phyloP scores from a whole-genome alignment of 192 early-diverging fungal species.

The Linnemannia exigua region DNA sequence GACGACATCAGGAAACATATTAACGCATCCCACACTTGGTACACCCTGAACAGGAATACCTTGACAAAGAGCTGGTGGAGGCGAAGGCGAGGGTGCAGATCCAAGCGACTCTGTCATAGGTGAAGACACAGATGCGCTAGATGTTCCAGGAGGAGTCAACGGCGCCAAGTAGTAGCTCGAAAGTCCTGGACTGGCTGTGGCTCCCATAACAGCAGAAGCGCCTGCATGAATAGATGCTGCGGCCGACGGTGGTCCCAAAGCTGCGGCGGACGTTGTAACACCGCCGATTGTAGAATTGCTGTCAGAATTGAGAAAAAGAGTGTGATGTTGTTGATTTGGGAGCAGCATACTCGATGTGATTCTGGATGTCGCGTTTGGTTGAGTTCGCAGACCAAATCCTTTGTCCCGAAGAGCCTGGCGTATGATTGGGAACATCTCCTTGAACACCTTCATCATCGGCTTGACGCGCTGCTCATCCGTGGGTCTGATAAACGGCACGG shows the following conservation, averaged over 20 bases:
- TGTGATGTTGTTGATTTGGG: slow-evolving; percentile 20
- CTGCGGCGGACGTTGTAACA: neutral
- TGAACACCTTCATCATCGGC: slow-evolving; percentile 52
- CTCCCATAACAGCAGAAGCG: slow-evolving; percentile 27
- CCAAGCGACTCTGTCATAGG: slow-evolving; percentile 49
- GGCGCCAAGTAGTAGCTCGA: slow-evolving; percentile 48
- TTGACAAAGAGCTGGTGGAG: slow-evolving; percentile 18
- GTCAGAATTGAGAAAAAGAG: slow-evolving; percentile 9
- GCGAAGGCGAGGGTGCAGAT: slow-evolving; percentile 46
- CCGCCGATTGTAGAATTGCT: slow-evolving; percentile 15
- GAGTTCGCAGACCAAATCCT: slow-evolving; percentile 49
- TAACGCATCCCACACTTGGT: neutral
- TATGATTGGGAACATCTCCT: slow-evolving; percentile 53
- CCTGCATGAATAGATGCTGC: slow-evolving; percentile 26
- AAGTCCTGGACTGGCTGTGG: slow-evolving; percentile 4
- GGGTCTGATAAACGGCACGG: slow-evolving; percentile 34
- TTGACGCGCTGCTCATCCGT: slow-evolving; percentile 46
- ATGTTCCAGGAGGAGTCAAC: slow-evolving; percentile 50
- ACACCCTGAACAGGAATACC: neutral
- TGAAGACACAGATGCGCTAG: slow-evolving; percentile 25
- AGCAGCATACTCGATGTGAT: slow-evolving; percentile 41
- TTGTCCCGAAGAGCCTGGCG: slow-evolving; percentile 53
- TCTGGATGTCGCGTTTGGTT: slow-evolving; percentile 42
- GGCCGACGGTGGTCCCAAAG: slow-evolving; percentile 27
- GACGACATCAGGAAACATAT: neutral